Percentiles rank a stretch among this genome's conserved stretches.
Conservation (phyloP, 495 filamentous ascomycete genomes). For the Tuber aestivum region DNA sequence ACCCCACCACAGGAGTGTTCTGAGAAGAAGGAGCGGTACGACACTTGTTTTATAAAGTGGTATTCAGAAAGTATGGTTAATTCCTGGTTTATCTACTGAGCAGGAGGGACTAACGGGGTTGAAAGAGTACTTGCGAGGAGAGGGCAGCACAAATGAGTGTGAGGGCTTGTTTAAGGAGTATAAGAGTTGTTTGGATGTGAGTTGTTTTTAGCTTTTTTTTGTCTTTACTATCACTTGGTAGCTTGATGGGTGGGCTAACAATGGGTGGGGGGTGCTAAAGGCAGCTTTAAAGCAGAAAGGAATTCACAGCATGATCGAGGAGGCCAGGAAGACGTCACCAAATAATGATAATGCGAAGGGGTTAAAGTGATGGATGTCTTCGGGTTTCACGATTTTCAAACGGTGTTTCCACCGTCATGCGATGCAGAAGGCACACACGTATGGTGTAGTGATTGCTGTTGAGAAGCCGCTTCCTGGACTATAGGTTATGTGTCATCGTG, state of each 20-base stretch:
- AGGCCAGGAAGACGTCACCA: conserved; percentile 57
- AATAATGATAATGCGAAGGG: conserved; percentile 54
- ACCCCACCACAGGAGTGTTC: conserved; percentile 36
- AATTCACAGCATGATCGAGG: conserved; percentile 64
- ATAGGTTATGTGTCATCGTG: background rate
- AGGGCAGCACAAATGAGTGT: conserved; percentile 61
- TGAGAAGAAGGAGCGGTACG: conserved; percentile 54
- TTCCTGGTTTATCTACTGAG: background rate
- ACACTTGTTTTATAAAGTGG: conserved; percentile 72
- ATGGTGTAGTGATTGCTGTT: background rate
- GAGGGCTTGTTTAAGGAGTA: conserved; percentile 62
- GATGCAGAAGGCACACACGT: background rate
- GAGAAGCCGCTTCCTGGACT: background rate
- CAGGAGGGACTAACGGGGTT: conserved; percentile 6
- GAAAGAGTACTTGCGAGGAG: conserved; percentile 62
- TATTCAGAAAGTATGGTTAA: conserved; percentile 63
- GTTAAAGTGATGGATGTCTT: conserved; percentile 1
- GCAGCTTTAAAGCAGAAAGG: conserved; percentile 63
- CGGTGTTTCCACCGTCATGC: background rate
- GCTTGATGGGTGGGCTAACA: conserved; percentile 4
- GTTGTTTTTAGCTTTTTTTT: conserved; percentile 32
- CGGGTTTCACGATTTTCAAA: background rate
- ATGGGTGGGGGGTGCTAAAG: conserved; percentile 44
- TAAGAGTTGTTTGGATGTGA: conserved; percentile 59
- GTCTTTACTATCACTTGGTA: background rate